Evolutionary conservation across 805 yeast species (phyloP).

Genomic region (Yamadazyma laniorum): DNA sequence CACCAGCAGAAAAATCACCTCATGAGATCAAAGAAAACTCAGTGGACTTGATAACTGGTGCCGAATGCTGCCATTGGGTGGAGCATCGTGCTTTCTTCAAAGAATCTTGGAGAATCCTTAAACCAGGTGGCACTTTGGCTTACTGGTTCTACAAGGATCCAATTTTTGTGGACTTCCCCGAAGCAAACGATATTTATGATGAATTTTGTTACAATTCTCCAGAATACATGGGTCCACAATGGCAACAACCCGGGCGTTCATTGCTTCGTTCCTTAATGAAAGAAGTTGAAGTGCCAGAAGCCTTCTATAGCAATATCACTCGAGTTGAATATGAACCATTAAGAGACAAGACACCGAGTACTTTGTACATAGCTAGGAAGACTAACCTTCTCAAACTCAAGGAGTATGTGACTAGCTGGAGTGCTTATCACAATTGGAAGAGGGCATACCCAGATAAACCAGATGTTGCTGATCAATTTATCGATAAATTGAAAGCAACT

Average conservation of each 20-base stretch:
- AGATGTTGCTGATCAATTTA: slow-evolving; percentile 50
- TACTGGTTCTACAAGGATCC: slow-evolving; percentile 83
- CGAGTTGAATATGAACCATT: slow-evolving; percentile 29
- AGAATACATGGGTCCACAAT: slow-evolving; percentile 46
- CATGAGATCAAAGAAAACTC: slow-evolving; percentile 10
- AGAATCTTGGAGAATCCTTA: slow-evolving; percentile 49
- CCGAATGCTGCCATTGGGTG: slow-evolving; percentile 88
- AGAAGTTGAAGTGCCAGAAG: slow-evolving; percentile 35
- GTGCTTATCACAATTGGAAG: slow-evolving; percentile 63
- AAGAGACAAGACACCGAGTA: slow-evolving; percentile 9
- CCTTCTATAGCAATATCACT: slow-evolving; percentile 38
- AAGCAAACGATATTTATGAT: slow-evolving; percentile 52
- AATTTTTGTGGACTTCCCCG: slow-evolving; percentile 41
- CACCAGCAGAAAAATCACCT: slow-evolving; percentile 31
- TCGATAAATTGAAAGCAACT: slow-evolving; percentile 41
- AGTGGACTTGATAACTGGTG: slow-evolving; percentile 69
- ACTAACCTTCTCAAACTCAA: slow-evolving; percentile 10
- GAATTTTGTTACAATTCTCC: slow-evolving; percentile 29
- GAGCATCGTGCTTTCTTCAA: slow-evolving; percentile 52
- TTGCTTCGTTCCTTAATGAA: slow-evolving; percentile 35
- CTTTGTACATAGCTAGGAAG: slow-evolving; percentile 21
- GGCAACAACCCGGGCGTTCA: slow-evolving; percentile 49
- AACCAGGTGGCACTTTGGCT: slow-evolving; percentile 65
- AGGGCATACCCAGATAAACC: slow-evolving; percentile 24
- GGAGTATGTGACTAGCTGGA: slow-evolving; percentile 61